Evolutionary conservation across 2,329 filamentous ascomycete species (phyloP).

Genomic region (Coleophoma cylindrospora): DNA sequence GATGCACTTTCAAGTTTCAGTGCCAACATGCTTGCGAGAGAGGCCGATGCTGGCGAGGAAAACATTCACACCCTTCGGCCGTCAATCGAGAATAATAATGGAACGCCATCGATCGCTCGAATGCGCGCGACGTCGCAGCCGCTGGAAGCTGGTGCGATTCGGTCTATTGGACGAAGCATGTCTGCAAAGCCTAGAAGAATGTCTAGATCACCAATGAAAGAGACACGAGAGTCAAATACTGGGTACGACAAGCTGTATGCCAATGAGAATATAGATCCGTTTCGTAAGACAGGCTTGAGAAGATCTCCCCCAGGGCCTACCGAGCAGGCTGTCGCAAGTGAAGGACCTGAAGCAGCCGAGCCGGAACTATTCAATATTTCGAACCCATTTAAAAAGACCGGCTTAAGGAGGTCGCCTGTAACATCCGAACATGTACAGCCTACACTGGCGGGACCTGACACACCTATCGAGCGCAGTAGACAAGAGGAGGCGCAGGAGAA

Average conservation of each 20-base stretch:
- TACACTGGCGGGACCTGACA: no score
- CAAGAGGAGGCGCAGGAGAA: neutral
- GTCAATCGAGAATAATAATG: conserved; percentile 10
- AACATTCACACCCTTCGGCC: conserved; percentile 5
- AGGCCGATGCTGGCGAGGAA: conserved; percentile 2
- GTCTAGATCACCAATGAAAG: conserved; percentile 20
- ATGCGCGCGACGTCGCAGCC: neutral
- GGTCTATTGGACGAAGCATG: conserved; percentile 13
- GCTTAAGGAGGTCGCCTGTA: conserved; percentile 19
- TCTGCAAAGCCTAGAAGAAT: conserved; percentile 21
- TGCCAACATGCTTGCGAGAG: conserved; percentile 26
- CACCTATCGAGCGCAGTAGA: neutral
- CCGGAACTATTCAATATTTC: neutral
- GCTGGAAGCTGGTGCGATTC: conserved; percentile 4
- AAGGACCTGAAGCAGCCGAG: neutral
- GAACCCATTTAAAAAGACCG: conserved; percentile 6
- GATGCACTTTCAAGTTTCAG: conserved; percentile 28
- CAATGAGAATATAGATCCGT: conserved; percentile 19
- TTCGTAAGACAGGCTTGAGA: conserved; percentile 15
- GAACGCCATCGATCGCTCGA: neutral
- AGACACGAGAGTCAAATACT: neutral
- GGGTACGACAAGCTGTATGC: conserved; percentile 1
- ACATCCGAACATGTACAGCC: neutral
- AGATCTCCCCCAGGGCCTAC: conserved; percentile 1
- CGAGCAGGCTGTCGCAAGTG: neutral